Percentiles rank a stretch among this genome's conserved stretches.
Evolutionary conservation across 352 stramenopile species (phyloP).

Genomic region (Globisporangium rhizosaccharum): DNA sequence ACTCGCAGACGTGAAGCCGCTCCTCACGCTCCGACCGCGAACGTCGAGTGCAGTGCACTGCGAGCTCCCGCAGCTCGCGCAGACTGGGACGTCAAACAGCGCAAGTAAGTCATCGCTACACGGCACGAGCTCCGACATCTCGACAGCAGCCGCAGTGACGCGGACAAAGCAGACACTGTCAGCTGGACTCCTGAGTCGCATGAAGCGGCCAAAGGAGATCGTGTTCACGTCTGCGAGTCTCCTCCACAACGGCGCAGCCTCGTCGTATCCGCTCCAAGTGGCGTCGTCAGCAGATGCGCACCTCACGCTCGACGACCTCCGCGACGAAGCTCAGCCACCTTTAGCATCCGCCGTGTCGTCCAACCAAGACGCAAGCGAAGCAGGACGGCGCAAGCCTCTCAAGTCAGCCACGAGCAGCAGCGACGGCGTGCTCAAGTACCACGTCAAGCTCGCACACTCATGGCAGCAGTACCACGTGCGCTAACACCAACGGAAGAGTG

Average conservation of each 20-base stretch:
- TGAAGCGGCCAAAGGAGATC: conserved; percentile 18
- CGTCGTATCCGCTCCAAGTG: conserved; percentile 9
- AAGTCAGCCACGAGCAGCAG: background rate
- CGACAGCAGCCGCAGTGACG: background rate
- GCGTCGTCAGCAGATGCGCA: conserved; percentile 4
- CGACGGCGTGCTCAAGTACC: conserved; percentile 36
- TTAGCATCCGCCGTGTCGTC: background rate
- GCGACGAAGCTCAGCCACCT: conserved; percentile 4
- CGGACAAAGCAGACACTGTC: background rate
- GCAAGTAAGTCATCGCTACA: no score
- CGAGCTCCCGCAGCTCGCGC: conserved; percentile 17
- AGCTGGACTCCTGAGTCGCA: background rate
- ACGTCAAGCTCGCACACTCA: conserved; percentile 59
- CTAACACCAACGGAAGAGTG: conserved; percentile 1
- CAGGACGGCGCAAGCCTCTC: conserved; percentile 5
- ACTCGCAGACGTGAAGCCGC: conserved; percentile 35
- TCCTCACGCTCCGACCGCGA: conserved; percentile 20
- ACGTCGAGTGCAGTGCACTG: conserved; percentile 32
- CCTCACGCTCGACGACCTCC: conserved; percentile 21
- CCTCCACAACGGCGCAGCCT: background rate
- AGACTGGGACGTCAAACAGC: no score
- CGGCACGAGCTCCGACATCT: background rate
- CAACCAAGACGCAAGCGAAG: conserved; percentile 12
- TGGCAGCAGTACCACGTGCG: conserved; percentile 31
- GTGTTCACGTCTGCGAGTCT: conserved; percentile 18